A percentile compares a stretch with the other conserved stretches of the same genome.
phyloP scores from a whole-genome alignment of 2,329 filamentous ascomycete genomes.

The Rhinocladiella mackenziei region DNA sequence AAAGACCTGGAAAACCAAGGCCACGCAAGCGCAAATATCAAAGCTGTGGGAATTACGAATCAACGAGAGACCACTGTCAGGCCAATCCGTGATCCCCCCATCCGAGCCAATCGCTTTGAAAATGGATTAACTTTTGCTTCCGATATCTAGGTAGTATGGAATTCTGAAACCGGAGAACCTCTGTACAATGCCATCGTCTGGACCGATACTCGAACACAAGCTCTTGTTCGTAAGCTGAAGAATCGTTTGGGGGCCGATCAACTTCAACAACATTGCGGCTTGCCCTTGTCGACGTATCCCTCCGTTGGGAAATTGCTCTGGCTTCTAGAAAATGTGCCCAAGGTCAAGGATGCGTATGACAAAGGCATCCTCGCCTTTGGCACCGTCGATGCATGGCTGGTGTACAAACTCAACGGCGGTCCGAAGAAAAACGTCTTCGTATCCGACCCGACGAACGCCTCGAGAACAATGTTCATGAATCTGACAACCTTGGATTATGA shows the following conservation, averaged over 20 bases:
- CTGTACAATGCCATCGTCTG: slow-evolving; percentile 86
- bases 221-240: slow-evolving; percentile 73
- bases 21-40: slow-evolving; percentile 64
- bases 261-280: slow-evolving; percentile 67
- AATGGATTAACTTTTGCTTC: background rate
- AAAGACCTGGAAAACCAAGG: slow-evolving; percentile 68
- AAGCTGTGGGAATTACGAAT: slow-evolving; percentile 78
- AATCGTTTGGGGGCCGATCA: slow-evolving; percentile 61
- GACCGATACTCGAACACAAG: slow-evolving; percentile 78
- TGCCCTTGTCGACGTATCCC: slow-evolving; percentile 83
- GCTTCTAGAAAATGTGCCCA: slow-evolving; percentile 70
- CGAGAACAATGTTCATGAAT: slow-evolving; percentile 92
- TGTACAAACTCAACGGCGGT: slow-evolving; percentile 74
- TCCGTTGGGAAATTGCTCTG: slow-evolving; percentile 80
- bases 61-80: slow-evolving; percentile 73
- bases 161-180: slow-evolving; percentile 71
- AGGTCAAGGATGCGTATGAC: slow-evolving; percentile 70
- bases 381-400: slow-evolving; percentile 82
- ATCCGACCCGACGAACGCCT: slow-evolving; percentile 83
- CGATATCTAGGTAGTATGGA: slow-evolving; percentile 61
- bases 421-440: slow-evolving; percentile 65
- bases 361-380: slow-evolving; percentile 74
- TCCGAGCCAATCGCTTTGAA: no score
- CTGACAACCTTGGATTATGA: slow-evolving; percentile 76
- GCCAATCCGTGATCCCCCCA: background rate